These are phyloP conservation scores for Globisporangium splendens DNA, from an alignment of 352 stramenopile genomes.

Conservation along the genomic window DNA sequence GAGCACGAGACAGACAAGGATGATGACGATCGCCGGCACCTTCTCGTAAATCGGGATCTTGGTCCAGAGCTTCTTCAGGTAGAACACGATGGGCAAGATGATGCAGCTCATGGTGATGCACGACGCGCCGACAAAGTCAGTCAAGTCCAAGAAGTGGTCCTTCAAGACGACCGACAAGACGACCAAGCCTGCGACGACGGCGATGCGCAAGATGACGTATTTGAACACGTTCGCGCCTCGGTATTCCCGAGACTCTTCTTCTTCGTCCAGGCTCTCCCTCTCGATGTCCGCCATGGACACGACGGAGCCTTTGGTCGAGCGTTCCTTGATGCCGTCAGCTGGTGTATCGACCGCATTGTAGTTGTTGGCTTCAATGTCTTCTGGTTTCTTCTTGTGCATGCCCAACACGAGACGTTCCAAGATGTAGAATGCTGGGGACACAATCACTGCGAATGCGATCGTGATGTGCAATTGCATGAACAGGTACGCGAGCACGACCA, in stretches of 20 bases:
- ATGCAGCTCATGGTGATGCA: slow-evolving; percentile 51
- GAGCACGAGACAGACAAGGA: slow-evolving; percentile 36
- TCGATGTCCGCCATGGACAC: slow-evolving; percentile 30
- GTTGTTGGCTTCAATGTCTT: slow-evolving; percentile 18
- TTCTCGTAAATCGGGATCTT: slow-evolving; percentile 43
- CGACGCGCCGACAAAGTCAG: slow-evolving; percentile 52
- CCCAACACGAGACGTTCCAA: slow-evolving; percentile 53
- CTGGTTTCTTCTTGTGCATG: slow-evolving; percentile 42
- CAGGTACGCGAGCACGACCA: slow-evolving; percentile 49
- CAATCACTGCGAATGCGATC: slow-evolving; percentile 46
- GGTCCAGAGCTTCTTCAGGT: slow-evolving; percentile 42
- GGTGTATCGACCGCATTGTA: slow-evolving; percentile 10
- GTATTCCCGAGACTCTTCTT: slow-evolving; percentile 45
- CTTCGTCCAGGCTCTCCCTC: slow-evolving; percentile 28
- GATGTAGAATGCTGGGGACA: slow-evolving; percentile 56
- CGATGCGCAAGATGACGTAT: slow-evolving; percentile 41
- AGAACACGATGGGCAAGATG: slow-evolving; percentile 48
- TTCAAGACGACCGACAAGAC: slow-evolving; percentile 32
- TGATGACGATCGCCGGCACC: slow-evolving; percentile 28
- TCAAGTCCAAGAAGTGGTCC: slow-evolving; percentile 52
- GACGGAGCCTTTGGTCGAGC: slow-evolving; percentile 23
- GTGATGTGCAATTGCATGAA: no score
- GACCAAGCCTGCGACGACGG: slow-evolving; percentile 39
- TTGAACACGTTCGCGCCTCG: slow-evolving; percentile 33
- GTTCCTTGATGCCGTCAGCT: slow-evolving; percentile 13